Percentiles rank a stretch among this genome's conserved stretches.
These are phyloP conservation scores for Camillea tinctor DNA, from an alignment of 2,329 filamentous ascomycete species.

Conservation along the genomic window DNA sequence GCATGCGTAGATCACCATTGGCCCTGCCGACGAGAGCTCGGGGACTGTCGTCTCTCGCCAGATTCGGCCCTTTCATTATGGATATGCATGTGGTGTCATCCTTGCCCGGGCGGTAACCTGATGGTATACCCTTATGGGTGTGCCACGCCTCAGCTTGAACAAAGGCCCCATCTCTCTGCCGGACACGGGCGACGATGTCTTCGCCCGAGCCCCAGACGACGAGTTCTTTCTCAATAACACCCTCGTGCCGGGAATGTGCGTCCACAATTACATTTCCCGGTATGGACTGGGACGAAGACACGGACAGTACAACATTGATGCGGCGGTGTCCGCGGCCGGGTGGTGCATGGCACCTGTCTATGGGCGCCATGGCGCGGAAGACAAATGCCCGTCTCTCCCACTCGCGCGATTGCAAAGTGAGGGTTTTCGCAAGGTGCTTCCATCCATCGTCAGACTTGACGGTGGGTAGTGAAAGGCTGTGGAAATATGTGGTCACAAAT, in stretches of 20 bases:
- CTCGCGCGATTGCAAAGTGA: conserved; percentile 51
- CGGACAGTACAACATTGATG: not conserved
- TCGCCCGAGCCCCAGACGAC: conserved; percentile 53
- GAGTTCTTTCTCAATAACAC: conserved; percentile 40
- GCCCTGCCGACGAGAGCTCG: conserved; percentile 49
- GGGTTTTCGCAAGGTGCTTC: conserved; percentile 38
- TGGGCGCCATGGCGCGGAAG: conserved; percentile 35
- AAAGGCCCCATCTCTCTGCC: conserved; percentile 25
- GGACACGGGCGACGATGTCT: conserved; percentile 45
- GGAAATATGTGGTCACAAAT: conserved; percentile 47
- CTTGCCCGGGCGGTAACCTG: conserved; percentile 42
- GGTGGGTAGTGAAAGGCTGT: conserved; percentile 36
- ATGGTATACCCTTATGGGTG: conserved; percentile 36
- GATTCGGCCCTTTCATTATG: conserved; percentile 37
- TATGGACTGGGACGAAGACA: conserved; percentile 38
- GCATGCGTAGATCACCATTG: conserved; percentile 47
- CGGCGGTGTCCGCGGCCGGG: conserved; percentile 2
- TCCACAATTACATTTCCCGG: conserved; percentile 49
- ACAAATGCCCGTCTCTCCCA: conserved; percentile 50
- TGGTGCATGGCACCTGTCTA: conserved; percentile 6
- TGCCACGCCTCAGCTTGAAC: conserved; percentile 35
- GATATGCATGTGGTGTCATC: conserved; percentile 51
- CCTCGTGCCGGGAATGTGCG: conserved; percentile 37
- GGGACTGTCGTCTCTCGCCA: conserved; percentile 14
- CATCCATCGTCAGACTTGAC: conserved; percentile 25